Evolutionary conservation across 2,329 filamentous ascomycete genomes (phyloP), one percentile per base, ranked within the genome.

Genomic region (Rhynchosporium secalis): DNA sequence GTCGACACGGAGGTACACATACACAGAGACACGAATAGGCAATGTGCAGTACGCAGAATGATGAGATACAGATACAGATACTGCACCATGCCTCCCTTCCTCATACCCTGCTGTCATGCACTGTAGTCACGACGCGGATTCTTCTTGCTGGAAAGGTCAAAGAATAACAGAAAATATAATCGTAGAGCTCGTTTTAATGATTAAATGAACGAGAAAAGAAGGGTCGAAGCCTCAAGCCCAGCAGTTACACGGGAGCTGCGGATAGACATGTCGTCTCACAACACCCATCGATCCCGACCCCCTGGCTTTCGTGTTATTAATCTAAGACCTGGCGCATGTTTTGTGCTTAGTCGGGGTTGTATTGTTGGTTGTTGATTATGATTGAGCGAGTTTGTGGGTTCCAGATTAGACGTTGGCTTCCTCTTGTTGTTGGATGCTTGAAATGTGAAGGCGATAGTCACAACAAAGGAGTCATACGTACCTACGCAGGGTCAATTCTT

Each of bases 211-310:
- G 33, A 6, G 33, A 36, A 36, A 36, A 36, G 33, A 36, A 36
- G 33, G 33, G 33, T 36, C 0, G 33, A 36, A 36, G 33, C 33
- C 33, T 36, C 33, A 43, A 46, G n/a, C 43, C 20, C 20, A 7
- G 7, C 20, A n/a, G 15, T 28, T 46, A 26, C 43, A 46, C 43
- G 26, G 20, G n/a, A 46, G 43, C 43, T 9, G 43, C 10, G n/a
- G 43, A 20, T 10, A 20, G 20, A 46, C 15, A 46, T 46, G 43
- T 46, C 20, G 51, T 54, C 38, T 15, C 51, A 15, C 36, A 12
- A 10, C 20, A 54, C 12, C 36, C 51, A 54, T 15, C 33, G 36
- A 54, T 54, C 51, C 51, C 51, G 20, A 54, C n/a, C 40, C 51
- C 33, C 51, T 20, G 51, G 51, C 41, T 41, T 40, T 54, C 51